Evolutionary conservation across 1,284 basidiomycete species (phyloP).

Genomic region (Pyrrhoderma noxium): DNA sequence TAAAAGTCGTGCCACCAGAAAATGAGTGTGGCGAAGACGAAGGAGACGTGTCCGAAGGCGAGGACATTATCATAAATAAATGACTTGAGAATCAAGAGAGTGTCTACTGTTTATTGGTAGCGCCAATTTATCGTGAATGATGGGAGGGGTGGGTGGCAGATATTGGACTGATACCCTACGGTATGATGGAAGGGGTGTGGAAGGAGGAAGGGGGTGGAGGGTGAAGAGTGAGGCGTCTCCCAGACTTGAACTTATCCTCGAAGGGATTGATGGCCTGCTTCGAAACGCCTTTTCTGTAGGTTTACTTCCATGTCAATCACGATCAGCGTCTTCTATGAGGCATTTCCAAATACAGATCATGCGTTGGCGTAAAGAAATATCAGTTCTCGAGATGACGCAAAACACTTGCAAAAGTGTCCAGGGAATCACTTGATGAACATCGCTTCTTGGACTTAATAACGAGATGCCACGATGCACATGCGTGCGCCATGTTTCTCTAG

Average conservation of each 20-base stretch:
- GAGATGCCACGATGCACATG: no score
- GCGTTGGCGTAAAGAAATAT: no score
- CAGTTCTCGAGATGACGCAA: no score
- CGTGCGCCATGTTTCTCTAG: no score
- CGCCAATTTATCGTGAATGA: neutral
- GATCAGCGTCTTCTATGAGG: no score
- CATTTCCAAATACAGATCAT: no score
- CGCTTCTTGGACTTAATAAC: no score
- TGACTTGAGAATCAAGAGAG: constrained; percentile 14
- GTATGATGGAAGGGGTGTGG: constrained; percentile 7
- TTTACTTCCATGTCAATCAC: neutral
- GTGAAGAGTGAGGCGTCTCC: neutral
- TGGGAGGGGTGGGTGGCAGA: neutral
- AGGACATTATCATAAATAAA: constrained; percentile 12
- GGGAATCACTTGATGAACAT: no score
- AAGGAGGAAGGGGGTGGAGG: neutral
- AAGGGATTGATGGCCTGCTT: neutral
- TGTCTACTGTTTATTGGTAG: constrained; percentile 5
- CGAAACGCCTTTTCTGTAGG: neutral
- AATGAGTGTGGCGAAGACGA: constrained; percentile 4
- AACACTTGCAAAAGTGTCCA: no score
- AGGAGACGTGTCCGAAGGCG: constrained; percentile 4
- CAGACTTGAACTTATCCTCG: neutral
- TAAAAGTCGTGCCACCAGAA: constrained; percentile 16
- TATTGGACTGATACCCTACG: neutral